Conservation (phyloP, 495 filamentous ascomycete genomes). For the Hypoxylon lienhwacheense region DNA sequence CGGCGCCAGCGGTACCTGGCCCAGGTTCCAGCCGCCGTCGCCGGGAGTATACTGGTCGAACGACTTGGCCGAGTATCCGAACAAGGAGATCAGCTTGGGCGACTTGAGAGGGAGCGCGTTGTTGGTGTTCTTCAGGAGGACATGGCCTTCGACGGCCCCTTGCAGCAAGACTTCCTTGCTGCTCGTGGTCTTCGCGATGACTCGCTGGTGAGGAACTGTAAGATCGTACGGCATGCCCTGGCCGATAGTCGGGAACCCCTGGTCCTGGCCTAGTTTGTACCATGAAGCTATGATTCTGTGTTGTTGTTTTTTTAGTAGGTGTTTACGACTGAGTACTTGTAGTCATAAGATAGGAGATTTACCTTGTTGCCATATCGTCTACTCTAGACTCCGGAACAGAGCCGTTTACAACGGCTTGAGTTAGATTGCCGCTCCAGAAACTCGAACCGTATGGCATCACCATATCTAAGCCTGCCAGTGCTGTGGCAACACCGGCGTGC, state of each 20-base stretch:
- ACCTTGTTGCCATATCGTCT: slow-evolving; percentile 56
- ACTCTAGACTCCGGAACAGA: slow-evolving; percentile 52
- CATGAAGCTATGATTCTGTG: slow-evolving; percentile 60
- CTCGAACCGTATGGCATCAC: slow-evolving; percentile 55
- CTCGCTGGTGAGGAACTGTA: slow-evolving; percentile 53
- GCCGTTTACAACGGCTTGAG: slow-evolving; percentile 51
- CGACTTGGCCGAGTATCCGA: slow-evolving; percentile 54
- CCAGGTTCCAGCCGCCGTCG: slow-evolving; percentile 30
- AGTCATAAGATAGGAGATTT: not conserved
- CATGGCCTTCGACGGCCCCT: slow-evolving; percentile 57
- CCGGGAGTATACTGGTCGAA: slow-evolving; percentile 45
- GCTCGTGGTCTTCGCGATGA: slow-evolving; percentile 52
- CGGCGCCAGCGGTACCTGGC: slow-evolving; percentile 39
- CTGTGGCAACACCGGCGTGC: slow-evolving; percentile 56
- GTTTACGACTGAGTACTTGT: not conserved
- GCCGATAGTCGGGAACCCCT: slow-evolving; percentile 49
- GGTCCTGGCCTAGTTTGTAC: slow-evolving; percentile 60
- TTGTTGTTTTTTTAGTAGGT: slow-evolving; percentile 17
- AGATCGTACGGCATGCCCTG: slow-evolving; percentile 55
- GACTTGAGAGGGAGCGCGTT: slow-evolving; percentile 57
- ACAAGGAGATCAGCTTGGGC: slow-evolving; percentile 53
- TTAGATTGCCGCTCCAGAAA: slow-evolving; percentile 46
- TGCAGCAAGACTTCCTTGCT: slow-evolving; percentile 47
- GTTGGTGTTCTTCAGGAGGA: slow-evolving; percentile 64
- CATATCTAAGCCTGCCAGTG: slow-evolving; percentile 62